phyloP scores from a whole-genome alignment of 2,329 filamentous ascomycete genomes.

The Sarocladium oryzae region DNA sequence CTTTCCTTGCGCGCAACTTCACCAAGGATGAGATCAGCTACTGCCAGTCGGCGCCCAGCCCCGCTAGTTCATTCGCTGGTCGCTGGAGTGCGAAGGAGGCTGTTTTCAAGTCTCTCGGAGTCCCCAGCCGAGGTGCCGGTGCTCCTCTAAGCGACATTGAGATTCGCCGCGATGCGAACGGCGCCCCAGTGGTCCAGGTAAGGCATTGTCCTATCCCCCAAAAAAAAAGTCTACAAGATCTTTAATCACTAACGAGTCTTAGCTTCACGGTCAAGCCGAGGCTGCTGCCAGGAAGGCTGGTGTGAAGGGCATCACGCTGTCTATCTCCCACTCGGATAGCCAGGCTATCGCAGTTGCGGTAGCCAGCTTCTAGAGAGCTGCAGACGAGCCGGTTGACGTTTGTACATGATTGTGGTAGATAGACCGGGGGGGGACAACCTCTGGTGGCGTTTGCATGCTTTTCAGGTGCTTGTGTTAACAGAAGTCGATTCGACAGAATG shows the following conservation, averaged over 20 bases:
- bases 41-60: slow-evolving; percentile 71
- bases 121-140: slow-evolving; percentile 79
- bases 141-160: slow-evolving; percentile 93
- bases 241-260: slow-evolving; percentile 33
- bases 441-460: no score
- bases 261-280: slow-evolving; percentile 84
- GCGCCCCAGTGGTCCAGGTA: slow-evolving; percentile 80
- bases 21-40: slow-evolving; percentile 78
- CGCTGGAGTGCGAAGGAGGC: slow-evolving; percentile 98
- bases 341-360: slow-evolving; percentile 95
- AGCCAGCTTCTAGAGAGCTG: slow-evolving; percentile 57
- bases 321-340: slow-evolving; percentile 90
- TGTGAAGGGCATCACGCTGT: slow-evolving; percentile 83
- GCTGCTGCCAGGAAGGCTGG: slow-evolving; percentile 78
- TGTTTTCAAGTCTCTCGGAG: slow-evolving; percentile 94
- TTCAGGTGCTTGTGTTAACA: no score
- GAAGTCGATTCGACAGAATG: no score
- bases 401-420: background rate
- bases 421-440: background rate
- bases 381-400: background rate
- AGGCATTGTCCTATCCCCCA: slow-evolving; percentile 33
- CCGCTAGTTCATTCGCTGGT: slow-evolving; percentile 87
- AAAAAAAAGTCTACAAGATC: background rate
- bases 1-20: slow-evolving; percentile 93
- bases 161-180: slow-evolving; percentile 73